Conservation (phyloP, 108 stramenopile species). For the Cyclostephanos tholiformis region DNA sequence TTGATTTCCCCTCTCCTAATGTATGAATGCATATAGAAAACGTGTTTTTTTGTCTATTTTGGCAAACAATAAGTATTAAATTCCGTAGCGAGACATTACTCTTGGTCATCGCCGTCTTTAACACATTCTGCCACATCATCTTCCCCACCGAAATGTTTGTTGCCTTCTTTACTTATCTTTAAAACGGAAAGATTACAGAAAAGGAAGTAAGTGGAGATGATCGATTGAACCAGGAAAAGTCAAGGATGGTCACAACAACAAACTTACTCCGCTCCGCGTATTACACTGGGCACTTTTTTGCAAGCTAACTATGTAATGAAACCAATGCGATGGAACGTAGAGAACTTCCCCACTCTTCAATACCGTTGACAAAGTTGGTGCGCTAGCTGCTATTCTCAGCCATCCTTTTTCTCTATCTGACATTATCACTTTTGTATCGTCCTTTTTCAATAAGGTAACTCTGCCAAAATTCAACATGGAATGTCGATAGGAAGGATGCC, state of each 20-base stretch:
- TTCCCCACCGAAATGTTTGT: constrained; percentile 60
- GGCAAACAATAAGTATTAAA: too few species aligned
- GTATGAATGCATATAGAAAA: neutral
- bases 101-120: constrained; percentile 6
- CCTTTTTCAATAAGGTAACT: constrained; percentile 50
- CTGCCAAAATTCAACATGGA: constrained; percentile 83
- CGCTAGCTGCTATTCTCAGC: constrained; percentile 50
- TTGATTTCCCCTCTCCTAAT: neutral
- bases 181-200: constrained; percentile 5
- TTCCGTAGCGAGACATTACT: neutral
- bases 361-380: constrained; percentile 76
- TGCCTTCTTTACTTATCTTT: constrained; percentile 66
- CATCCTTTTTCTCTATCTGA: constrained; percentile 62
- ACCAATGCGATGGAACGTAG: constrained; percentile 93
- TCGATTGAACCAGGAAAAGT: neutral
- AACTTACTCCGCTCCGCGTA: constrained; percentile 53
- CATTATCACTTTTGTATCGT: constrained; percentile 41
- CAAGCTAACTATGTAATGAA: constrained; percentile 89
- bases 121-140: constrained; percentile 41
- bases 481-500: constrained; percentile 62
- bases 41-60: neutral
- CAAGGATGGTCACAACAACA: constrained; percentile 2
- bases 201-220: neutral
- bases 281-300: constrained; percentile 94
- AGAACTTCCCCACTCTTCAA: constrained; percentile 90